phyloP scores from a whole-genome alignment of 2,329 filamentous ascomycete genomes.

The Chalaropsis thielavioides region DNA sequence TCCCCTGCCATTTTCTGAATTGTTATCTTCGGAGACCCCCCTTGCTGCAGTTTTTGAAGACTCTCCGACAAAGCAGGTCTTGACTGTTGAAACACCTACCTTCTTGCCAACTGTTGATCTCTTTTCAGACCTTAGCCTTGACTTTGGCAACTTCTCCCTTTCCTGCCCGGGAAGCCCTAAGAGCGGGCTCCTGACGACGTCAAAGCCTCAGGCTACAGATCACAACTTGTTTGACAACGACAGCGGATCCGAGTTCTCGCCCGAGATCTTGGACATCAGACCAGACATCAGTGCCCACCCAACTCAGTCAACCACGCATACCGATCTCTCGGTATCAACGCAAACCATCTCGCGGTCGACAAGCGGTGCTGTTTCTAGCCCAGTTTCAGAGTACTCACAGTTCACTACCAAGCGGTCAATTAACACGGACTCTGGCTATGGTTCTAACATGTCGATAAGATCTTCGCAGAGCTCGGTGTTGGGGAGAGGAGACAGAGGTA shows the following conservation, averaged over 20 bases:
- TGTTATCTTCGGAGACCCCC: background rate
- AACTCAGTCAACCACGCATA: background rate
- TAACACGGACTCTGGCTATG: constrained; percentile 48
- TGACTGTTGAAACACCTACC: background rate
- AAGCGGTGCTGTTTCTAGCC: constrained; percentile 37
- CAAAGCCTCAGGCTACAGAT: constrained; percentile 35
- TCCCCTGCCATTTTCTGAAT: background rate
- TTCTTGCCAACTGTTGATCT: constrained; percentile 1
- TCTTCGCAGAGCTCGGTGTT: constrained; percentile 31
- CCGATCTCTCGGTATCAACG: background rate
- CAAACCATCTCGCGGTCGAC: constrained; percentile 26
- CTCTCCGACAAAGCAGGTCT: background rate
- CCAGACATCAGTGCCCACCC: constrained; percentile 33
- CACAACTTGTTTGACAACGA: constrained; percentile 35
- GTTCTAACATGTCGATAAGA: constrained; percentile 43
- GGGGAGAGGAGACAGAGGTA: constrained; percentile 22
- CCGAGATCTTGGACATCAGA: constrained; percentile 30
- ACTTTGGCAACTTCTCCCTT: constrained; percentile 26
- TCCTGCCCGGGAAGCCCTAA: constrained; percentile 14
- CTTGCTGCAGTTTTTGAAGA: constrained; percentile 8
- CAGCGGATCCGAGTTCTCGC: constrained; percentile 19
- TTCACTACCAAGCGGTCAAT: constrained; percentile 29
- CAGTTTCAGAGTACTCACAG: constrained; percentile 29
- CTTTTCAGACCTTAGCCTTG: constrained; percentile 11
- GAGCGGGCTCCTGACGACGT: constrained; percentile 29